Evolutionary conservation across 1,139 yeast species (phyloP).

Genomic region (Saccharomyces hybrid): DNA sequence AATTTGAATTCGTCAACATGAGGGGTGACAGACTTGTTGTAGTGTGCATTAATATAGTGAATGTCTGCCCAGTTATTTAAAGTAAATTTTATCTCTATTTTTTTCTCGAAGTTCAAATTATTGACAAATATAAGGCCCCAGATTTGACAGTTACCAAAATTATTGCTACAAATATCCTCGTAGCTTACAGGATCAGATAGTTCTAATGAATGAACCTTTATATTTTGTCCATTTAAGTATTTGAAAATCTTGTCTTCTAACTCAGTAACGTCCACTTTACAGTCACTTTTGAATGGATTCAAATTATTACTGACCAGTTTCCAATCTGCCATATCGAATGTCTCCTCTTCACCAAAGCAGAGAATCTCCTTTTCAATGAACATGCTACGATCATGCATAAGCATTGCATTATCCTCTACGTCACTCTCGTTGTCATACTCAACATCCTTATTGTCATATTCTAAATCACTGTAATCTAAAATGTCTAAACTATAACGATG

Average conservation of each 20-base stretch:
- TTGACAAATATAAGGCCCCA: conserved; percentile 19
- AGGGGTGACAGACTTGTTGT: conserved; percentile 18
- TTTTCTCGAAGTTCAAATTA: conserved; percentile 24
- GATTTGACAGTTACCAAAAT: conserved; percentile 5
- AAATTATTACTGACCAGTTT: conserved; percentile 8
- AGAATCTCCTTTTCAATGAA: neutral
- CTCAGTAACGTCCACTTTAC: conserved; percentile 3
- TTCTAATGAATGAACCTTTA: conserved; percentile 21
- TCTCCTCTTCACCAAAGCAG: conserved; percentile 1
- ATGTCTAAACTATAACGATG: neutral
- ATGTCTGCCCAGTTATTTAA: conserved; percentile 24
- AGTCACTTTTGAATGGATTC: conserved; percentile 8
- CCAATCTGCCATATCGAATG: conserved; percentile 12
- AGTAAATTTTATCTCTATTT: conserved; percentile 23
- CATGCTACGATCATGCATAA: neutral
- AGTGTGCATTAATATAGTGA: conserved; percentile 21
- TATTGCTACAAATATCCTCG: neutral
- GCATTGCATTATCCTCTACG: neutral
- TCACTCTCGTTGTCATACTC: conserved; percentile 8
- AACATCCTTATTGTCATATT: conserved; percentile 5
- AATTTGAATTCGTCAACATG: conserved; percentile 26
- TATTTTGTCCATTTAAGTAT: conserved; percentile 23
- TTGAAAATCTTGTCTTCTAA: conserved; percentile 13
- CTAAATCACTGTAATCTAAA: conserved; percentile 2
- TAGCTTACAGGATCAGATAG: neutral